These are phyloP conservation scores for Colletotrichum aenigma DNA, from an alignment of 2,329 filamentous ascomycete species.

Conservation along the genomic window DNA sequence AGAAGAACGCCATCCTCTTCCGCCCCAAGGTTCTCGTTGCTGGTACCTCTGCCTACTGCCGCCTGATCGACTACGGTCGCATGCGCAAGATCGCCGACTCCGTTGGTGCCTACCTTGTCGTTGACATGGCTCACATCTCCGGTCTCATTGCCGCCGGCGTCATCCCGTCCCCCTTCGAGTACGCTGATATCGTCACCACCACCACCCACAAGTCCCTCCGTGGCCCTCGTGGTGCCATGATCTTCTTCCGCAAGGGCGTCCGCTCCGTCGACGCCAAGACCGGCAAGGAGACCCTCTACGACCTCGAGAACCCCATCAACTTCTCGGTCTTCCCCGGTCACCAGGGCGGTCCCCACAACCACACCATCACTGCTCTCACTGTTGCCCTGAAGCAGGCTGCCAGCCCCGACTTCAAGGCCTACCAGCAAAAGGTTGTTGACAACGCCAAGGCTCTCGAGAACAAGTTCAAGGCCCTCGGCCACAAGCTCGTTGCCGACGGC, in stretches of 20 bases:
- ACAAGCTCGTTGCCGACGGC: conserved; percentile 93
- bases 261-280: conserved; percentile 89
- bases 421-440: conserved; percentile 89
- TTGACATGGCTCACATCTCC: conserved; percentile 99
- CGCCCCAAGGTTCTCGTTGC: conserved; percentile 96
- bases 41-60: conserved; percentile 97
- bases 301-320: conserved; percentile 96
- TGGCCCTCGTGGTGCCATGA: conserved; percentile 98
- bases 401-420: conserved; percentile 87
- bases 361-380: conserved; percentile 96
- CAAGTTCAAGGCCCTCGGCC: conserved; percentile 83
- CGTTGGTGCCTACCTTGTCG: conserved; percentile 91
- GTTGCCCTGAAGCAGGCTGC: conserved; percentile 95
- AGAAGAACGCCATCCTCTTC: conserved; percentile 89
- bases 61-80: conserved; percentile 93
- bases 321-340: conserved; percentile 99
- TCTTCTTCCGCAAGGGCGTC: conserved; percentile 98
- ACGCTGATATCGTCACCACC: conserved; percentile 96
- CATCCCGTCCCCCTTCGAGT: conserved; percentile 88
- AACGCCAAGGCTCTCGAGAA: conserved; percentile 92
- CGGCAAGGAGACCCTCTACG: conserved; percentile 87
- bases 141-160: conserved; percentile 92
- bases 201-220: conserved; percentile 99
- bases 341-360: conserved; percentile 98
- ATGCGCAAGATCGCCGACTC: conserved; percentile 97